Evolutionary conservation across 2,329 filamentous ascomycete genomes (phyloP).

Genomic region (Salinomyces thailandicus): DNA sequence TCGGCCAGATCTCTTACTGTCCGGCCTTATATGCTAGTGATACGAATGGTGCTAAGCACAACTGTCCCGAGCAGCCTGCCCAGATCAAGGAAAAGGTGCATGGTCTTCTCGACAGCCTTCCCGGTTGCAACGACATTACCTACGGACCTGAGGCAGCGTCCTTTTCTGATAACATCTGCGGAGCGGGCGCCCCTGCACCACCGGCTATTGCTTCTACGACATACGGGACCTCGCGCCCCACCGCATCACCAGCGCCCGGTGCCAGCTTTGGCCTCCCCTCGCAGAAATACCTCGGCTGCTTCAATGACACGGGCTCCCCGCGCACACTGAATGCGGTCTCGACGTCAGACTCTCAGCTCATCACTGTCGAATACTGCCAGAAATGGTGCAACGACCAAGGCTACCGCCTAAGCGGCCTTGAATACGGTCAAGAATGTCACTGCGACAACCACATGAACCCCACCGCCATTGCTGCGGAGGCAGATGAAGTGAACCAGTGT

Average conservation of each 20-base stretch:
- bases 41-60: slow-evolving; percentile 16
- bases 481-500: slow-evolving; percentile 10
- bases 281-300: slow-evolving; percentile 27
- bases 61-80: slow-evolving; percentile 23
- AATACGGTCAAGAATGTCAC: slow-evolving; percentile 25
- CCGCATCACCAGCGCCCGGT: slow-evolving; percentile 19
- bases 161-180: slow-evolving; percentile 21
- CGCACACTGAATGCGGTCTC: slow-evolving; percentile 19
- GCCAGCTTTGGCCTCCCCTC: slow-evolving; percentile 14
- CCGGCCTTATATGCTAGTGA: slow-evolving; percentile 20
- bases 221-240: slow-evolving; percentile 21
- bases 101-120: slow-evolving; percentile 23
- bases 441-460: slow-evolving; percentile 26
- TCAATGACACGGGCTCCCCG: slow-evolving; percentile 22
- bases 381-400: slow-evolving; percentile 19
- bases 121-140: slow-evolving; percentile 26
- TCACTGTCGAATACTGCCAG: slow-evolving; percentile 28
- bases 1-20: slow-evolving; percentile 28
- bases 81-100: slow-evolving; percentile 21
- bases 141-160: slow-evolving; percentile 22
- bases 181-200: slow-evolving; percentile 9
- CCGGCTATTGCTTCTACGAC: slow-evolving; percentile 20
- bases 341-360: slow-evolving; percentile 16
- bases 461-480: slow-evolving; percentile 11
- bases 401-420: slow-evolving; percentile 23